These are phyloP conservation scores for Kingdonia uniflora DNA, from an alignment of 164 flowering plant genomes.

Conservation along the genomic window DNA sequence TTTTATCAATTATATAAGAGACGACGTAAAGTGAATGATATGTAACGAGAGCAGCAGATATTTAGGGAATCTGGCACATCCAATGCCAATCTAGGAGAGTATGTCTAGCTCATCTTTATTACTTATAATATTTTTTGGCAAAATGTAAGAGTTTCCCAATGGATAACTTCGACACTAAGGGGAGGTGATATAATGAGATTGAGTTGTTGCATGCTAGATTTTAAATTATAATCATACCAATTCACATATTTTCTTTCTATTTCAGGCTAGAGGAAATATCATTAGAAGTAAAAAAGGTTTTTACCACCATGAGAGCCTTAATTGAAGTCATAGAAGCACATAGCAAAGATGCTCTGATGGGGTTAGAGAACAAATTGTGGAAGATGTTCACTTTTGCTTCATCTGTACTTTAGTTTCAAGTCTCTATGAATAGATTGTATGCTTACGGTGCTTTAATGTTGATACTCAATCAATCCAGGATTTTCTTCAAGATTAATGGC, in stretches of 20 bases:
- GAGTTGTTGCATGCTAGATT: background rate
- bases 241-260: slow-evolving; percentile 8
- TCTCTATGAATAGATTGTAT: no score
- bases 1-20: slow-evolving; percentile 71
- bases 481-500: no score
- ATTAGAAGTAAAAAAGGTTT: slow-evolving; percentile 53
- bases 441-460: no score
- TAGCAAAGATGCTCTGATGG: slow-evolving; percentile 68
- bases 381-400: slow-evolving; percentile 43
- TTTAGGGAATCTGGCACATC: slow-evolving; percentile 78
- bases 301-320: slow-evolving; percentile 77
- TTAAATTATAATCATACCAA: background rate
- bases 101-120: slow-evolving; percentile 16
- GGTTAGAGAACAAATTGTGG: slow-evolving; percentile 56
- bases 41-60: slow-evolving; percentile 65
- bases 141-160: no score
- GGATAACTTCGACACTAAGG: no score
- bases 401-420: background rate
- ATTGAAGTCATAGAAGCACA: slow-evolving; percentile 90
- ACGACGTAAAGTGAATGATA: slow-evolving; percentile 70
- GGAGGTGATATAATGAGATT: no score
- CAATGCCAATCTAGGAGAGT: slow-evolving; percentile 70
- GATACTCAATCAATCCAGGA: no score
- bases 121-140: no score
- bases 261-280: slow-evolving; percentile 47